Conservation (phyloP, 177 flowering plant genomes). For the Vitis hybrid region DNA sequence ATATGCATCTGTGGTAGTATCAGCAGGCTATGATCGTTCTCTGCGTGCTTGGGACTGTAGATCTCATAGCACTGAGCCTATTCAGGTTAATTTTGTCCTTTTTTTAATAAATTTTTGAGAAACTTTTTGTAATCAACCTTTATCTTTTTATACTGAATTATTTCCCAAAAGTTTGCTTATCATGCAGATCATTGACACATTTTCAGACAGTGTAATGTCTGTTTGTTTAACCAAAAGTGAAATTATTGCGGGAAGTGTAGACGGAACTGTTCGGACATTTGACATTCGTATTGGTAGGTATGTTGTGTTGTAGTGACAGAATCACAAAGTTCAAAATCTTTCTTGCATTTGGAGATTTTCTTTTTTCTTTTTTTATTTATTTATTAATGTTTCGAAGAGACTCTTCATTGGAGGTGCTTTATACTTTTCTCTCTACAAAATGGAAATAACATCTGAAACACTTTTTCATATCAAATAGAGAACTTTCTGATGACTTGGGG, state of each 20-base stretch:
- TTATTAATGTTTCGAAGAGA: neutral
- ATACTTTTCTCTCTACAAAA: neutral
- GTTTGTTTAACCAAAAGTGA: conserved; percentile 81
- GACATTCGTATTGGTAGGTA: conserved; percentile 96
- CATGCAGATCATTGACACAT: conserved; percentile 78
- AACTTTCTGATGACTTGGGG: conserved; percentile 74
- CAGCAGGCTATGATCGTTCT: conserved; percentile 94
- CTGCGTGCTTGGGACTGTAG: conserved; percentile 96
- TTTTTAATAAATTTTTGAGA: neutral
- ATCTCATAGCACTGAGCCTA: conserved; percentile 92
- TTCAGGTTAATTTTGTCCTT: conserved; percentile 54
- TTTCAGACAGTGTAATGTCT: conserved; percentile 89
- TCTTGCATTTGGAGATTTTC: neutral
- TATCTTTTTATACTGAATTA: neutral
- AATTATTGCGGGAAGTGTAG: conserved; percentile 94
- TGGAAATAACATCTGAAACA: no score
- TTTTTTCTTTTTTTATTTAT: no score
- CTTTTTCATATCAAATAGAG: conserved; percentile 33
- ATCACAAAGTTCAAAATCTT: neutral
- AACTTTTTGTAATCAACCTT: neutral
- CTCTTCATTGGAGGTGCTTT: neutral
- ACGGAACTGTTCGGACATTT: conserved; percentile 94
- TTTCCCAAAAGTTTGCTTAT: conserved; percentile 1
- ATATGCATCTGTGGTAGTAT: conserved; percentile 77
- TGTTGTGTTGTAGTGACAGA: conserved; percentile 21